phyloP scores from a whole-genome alignment of 805 yeast genomes.

The Tetrapisispora taiwanensis region DNA sequence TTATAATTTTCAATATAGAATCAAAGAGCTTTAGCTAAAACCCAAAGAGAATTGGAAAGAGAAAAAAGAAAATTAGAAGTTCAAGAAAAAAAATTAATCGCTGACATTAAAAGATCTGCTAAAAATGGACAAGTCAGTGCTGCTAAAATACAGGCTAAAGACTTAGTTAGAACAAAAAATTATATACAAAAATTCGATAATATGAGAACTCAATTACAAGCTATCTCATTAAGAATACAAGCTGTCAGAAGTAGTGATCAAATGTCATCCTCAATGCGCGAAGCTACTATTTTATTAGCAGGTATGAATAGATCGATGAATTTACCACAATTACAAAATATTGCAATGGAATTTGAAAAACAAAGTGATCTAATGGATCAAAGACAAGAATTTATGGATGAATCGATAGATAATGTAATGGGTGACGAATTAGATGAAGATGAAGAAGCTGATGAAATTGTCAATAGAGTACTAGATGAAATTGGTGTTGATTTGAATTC shows the following conservation, averaged over 20 bases:
- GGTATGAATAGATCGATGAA: constrained; percentile 89
- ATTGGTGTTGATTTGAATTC: constrained; percentile 77
- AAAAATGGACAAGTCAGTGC: constrained; percentile 81
- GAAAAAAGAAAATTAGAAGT: constrained; percentile 78
- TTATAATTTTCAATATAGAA: constrained; percentile 35
- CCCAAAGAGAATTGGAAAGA: constrained; percentile 86
- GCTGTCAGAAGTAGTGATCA: constrained; percentile 87
- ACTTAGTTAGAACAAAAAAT: constrained; percentile 75
- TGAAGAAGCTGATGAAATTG: constrained; percentile 84
- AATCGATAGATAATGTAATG: constrained; percentile 94
- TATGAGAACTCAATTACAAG: constrained; percentile 94
- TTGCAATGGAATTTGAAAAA: constrained; percentile 90
- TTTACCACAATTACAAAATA: constrained; percentile 75
- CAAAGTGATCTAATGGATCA: constrained; percentile 97
- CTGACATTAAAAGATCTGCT: constrained; percentile 85
- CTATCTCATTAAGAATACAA: constrained; percentile 83
- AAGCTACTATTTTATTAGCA: constrained; percentile 75
- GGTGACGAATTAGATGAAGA: constrained; percentile 82
- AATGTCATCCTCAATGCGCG: constrained; percentile 90
- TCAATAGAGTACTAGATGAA: constrained; percentile 86
- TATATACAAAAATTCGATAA: constrained; percentile 77
- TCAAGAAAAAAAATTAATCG: constrained; percentile 81
- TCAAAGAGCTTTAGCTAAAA: constrained; percentile 88
- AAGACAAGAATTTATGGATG: constrained; percentile 98
- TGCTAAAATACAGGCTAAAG: constrained; percentile 92